phyloP scores from a whole-genome alignment of 2,329 filamentous ascomycete genomes.

The Fusarium tjaetaba region DNA sequence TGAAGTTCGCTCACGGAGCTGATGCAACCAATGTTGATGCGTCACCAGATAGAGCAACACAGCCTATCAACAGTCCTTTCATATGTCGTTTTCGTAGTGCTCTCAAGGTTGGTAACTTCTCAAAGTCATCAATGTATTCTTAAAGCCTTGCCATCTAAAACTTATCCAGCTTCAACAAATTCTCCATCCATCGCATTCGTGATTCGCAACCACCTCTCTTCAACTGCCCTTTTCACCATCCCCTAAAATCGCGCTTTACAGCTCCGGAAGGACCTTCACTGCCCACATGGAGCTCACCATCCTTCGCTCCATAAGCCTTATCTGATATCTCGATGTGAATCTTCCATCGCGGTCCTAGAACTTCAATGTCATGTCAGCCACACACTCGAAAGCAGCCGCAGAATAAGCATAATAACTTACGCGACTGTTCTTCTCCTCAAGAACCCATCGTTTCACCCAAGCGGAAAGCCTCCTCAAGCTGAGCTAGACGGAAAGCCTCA shows the following conservation, averaged over 20 bases:
- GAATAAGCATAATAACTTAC: neutral
- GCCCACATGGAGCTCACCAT: fast-evolving
- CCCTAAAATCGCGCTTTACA: fast-evolving
- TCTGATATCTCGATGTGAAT: neutral
- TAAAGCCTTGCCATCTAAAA: neutral
- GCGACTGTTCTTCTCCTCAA: fast-evolving
- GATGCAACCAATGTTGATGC: neutral
- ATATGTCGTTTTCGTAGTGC: fast-evolving
- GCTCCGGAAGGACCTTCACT: too few relatives aligned
- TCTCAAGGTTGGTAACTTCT: fast-evolving
- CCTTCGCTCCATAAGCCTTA: too few relatives aligned
- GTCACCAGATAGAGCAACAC: fast-evolving
- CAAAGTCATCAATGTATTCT: fast-evolving
- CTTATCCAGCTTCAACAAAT: neutral
- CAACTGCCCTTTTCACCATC: neutral
- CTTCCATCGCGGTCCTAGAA: neutral
- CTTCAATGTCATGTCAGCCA: neutral
- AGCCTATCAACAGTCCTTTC: fast-evolving
- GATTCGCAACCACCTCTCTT: fast-evolving
- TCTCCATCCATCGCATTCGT: too few relatives aligned
- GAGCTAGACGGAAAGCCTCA: neutral
- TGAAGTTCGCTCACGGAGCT: neutral
- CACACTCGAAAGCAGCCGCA: fast-evolving
- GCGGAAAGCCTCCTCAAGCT: neutral
- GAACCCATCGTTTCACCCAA: neutral